phyloP scores from a whole-genome alignment of 495 filamentous ascomycete genomes.

The Penicillium turbatum region DNA sequence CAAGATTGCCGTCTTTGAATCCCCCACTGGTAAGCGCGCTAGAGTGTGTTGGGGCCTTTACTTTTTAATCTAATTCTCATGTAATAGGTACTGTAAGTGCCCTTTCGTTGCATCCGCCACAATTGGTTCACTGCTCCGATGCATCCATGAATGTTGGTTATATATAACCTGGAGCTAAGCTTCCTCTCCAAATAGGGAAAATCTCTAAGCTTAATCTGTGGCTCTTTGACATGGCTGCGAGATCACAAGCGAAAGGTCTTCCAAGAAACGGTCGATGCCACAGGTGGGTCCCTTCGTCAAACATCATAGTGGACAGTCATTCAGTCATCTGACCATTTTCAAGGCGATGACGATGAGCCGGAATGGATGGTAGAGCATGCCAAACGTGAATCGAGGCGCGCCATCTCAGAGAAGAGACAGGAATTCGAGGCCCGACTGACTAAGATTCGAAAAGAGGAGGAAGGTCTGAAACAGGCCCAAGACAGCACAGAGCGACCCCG shows the following conservation, averaged over 20 bases:
- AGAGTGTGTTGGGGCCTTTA: background rate
- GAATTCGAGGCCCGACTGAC: conserved; percentile 68
- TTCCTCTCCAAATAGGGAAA: conserved; percentile 66
- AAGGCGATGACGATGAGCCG: conserved; percentile 68
- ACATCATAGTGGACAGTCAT: background rate
- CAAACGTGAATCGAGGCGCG: conserved; percentile 60
- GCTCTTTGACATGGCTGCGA: conserved; percentile 87
- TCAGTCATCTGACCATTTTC: conserved; percentile 13
- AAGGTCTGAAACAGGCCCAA: conserved; percentile 48
- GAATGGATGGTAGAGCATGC: conserved; percentile 83
- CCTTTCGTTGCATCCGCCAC: background rate
- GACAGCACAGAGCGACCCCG: conserved; percentile 42
- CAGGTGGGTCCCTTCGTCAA: conserved; percentile 22
- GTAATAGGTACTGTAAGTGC: conserved; percentile 41
- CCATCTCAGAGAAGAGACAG: conserved; percentile 59
- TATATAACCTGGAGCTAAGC: conserved; percentile 12
- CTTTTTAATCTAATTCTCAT: conserved; percentile 12
- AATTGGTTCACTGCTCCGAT: background rate
- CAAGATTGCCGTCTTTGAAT: conserved; percentile 86
- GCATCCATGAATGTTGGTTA: background rate
- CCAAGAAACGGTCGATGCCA: conserved; percentile 45
- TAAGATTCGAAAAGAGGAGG: conserved; percentile 65
- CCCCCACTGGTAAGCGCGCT: conserved; percentile 65
- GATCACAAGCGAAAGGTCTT: conserved; percentile 69
- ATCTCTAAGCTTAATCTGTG: conserved; percentile 92